These are phyloP conservation scores for Senna tora DNA, from an alignment of 306 rosid species.

Conservation along the genomic window DNA sequence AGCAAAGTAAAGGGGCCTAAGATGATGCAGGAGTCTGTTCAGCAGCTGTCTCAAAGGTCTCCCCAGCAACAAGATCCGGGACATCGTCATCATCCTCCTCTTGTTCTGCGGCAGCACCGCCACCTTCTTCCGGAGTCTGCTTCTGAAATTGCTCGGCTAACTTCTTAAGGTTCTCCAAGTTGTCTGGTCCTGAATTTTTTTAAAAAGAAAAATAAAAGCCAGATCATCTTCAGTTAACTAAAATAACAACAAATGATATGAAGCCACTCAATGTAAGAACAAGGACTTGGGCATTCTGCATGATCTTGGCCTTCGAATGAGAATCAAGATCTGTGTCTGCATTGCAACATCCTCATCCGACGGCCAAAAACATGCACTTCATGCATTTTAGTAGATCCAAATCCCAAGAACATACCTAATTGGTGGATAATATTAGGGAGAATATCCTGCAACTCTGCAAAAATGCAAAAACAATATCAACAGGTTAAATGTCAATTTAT, in stretches of 20 bases:
- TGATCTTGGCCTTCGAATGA: too few species aligned
- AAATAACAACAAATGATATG: not conserved
- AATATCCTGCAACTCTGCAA: constrained; percentile 92
- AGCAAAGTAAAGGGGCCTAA: constrained; percentile 51
- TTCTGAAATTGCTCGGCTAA: constrained; percentile 87
- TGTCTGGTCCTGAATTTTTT: constrained; percentile 76
- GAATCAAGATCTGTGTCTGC: too few species aligned
- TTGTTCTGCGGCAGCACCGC: constrained; percentile 45
- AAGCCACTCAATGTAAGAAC: too few species aligned
- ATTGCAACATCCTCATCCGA: too few species aligned
- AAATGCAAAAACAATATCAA: not conserved
- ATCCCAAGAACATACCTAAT: constrained; percentile 70
- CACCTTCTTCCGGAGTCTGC: constrained; percentile 75
- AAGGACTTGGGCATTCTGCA: too few species aligned
- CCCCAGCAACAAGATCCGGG: constrained; percentile 85
- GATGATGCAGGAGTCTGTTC: constrained; percentile 59
- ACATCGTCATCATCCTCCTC: constrained; percentile 86
- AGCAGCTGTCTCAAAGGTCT: constrained; percentile 87
- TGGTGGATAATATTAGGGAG: constrained; percentile 92
- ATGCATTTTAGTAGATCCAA: too few species aligned
- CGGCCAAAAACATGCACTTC: too few species aligned
- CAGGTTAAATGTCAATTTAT: not conserved
- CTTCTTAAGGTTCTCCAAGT: constrained; percentile 89
- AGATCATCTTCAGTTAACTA: not conserved
- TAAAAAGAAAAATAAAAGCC: too few species aligned